Base-by-base conservation (phyloP, 768 basidiomycete genomes). In the Trametes cinnabarina region DNA sequence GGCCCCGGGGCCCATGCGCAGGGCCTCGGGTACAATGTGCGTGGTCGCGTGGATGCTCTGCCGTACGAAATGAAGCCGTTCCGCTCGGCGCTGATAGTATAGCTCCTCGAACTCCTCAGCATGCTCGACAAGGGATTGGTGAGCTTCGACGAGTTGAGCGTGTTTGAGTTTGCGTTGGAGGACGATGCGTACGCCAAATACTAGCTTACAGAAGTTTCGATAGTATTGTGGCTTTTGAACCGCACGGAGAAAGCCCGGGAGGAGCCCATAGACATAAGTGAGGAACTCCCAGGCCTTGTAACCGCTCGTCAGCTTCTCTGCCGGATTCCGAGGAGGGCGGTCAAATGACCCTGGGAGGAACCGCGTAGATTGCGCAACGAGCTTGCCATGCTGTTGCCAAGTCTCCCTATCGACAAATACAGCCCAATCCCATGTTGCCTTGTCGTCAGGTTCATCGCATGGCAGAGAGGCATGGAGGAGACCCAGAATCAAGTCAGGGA, bases 331-430 rank as follows among this genome's bases (percentile, higher is more conserved):
- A 3, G 76, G 79, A 8, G 76, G 72, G 3, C 72, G 67, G 60
- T 77, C 73, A 65, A 77, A 78, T 0, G 72, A 77, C 0, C 70
- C 68, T 19, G 76, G 76, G n/a, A 79, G 63, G 50, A 72, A 77
- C 2, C 60, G 59, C 0, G 65, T 66, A 0, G 69, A 61, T 11
- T 41, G 56, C 0, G 69, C 74, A 15, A 79, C 75, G 0, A 34
- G 55, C 39, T 56, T 47, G 0, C 76, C 76, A 64, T 79, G 77
- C 3, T 30, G 28, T 11, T 66, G 66, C 79, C 80, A 81, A 0
- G 55, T 32, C 2, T 35, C 26, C 0, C 30, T 51, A 6, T 44
- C 66, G 0, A 3, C 22, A 0, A 71, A 47, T 2, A 65, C 53
- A 0, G 65, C 71, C 70, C 72, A 78, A 3, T 66, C 64, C 76